phyloP scores from a whole-genome alignment of 352 stramenopile species.

The Pythium folliculosum region DNA sequence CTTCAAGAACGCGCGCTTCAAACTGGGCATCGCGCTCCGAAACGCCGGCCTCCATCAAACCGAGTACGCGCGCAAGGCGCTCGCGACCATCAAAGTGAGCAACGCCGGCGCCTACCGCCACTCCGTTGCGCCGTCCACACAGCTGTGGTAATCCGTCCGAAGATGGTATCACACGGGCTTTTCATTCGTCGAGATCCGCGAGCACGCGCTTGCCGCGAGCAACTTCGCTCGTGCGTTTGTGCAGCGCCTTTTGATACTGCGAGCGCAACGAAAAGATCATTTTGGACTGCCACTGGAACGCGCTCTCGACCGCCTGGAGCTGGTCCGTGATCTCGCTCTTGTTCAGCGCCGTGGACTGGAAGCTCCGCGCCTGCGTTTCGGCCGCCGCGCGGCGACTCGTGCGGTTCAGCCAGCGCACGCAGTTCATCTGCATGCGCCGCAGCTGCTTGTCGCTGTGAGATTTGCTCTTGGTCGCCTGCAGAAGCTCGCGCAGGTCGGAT shows the following conservation, averaged over 20 bases:
- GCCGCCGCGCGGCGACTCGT: constrained; percentile 49
- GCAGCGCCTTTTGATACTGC: constrained; percentile 50
- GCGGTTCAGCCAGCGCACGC: constrained; percentile 67
- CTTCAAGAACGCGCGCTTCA: constrained; percentile 84
- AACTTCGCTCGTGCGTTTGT: constrained; percentile 49
- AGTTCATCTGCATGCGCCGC: constrained; percentile 65
- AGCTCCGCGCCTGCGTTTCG: constrained; percentile 33
- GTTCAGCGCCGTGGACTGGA: constrained; percentile 45
- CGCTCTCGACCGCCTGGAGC: constrained; percentile 42
- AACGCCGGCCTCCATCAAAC: constrained; percentile 67
- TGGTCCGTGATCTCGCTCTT: constrained; percentile 49
- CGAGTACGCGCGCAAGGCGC: constrained; percentile 65
- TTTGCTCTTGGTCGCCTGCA: constrained; percentile 47
- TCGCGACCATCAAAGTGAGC: constrained; percentile 67
- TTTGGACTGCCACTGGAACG: constrained; percentile 44
- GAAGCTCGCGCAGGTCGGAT: constrained; percentile 46
- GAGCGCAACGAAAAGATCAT: constrained; percentile 52
- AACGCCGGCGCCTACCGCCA: constrained; percentile 74
- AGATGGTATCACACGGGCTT: too few relatives aligned
- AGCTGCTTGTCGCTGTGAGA: constrained; percentile 52
- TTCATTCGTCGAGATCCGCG: constrained; percentile 4
- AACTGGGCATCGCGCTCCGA: constrained; percentile 69
- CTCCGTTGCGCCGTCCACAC: constrained; percentile 49
- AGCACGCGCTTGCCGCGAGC: constrained; percentile 40
- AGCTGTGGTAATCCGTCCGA: constrained; percentile 50